These are phyloP conservation scores for Gelatoporia subvermispora DNA, from an alignment of 768 basidiomycete species.

Conservation along the genomic window DNA sequence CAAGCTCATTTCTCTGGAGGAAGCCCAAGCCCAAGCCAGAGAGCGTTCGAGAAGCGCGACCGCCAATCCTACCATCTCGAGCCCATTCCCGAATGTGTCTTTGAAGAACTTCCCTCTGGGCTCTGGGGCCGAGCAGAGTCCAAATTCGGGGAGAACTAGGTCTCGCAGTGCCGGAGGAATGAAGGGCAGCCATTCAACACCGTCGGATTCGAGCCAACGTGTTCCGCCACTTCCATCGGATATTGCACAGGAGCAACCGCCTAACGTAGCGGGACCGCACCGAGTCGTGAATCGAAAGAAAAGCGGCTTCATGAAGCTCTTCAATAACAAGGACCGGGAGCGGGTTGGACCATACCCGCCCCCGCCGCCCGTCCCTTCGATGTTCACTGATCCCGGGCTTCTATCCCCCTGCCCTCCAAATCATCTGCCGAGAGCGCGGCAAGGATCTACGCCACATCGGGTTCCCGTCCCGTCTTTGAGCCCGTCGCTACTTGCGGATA, in stretches of 20 bases:
- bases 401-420: slow-evolving; percentile 8
- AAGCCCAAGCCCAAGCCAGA: slow-evolving; percentile 60
- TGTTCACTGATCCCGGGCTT: slow-evolving; percentile 28
- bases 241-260: neutral
- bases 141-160: slow-evolving; percentile 40
- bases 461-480: slow-evolving; percentile 25
- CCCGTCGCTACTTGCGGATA: slow-evolving; percentile 14
- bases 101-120: slow-evolving; percentile 17
- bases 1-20: slow-evolving; percentile 69
- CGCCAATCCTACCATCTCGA: slow-evolving; percentile 16
- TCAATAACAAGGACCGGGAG: slow-evolving; percentile 48
- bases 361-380: slow-evolving; percentile 55
- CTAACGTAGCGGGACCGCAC: slow-evolving; percentile 18
- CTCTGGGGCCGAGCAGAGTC: slow-evolving; percentile 8
- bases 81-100: slow-evolving; percentile 12
- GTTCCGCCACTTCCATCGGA: slow-evolving; percentile 11
- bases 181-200: slow-evolving; percentile 35
- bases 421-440: slow-evolving; percentile 18
- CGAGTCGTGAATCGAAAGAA: slow-evolving; percentile 70
- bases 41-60: slow-evolving; percentile 50
- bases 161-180: slow-evolving; percentile 56
- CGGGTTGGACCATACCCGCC: slow-evolving; percentile 34
- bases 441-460: slow-evolving; percentile 15
- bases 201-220: slow-evolving; percentile 4
- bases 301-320: slow-evolving; percentile 77